Percentiles rank a stretch among this genome's conserved stretches.
Conservation (phyloP, 345 rosid genomes). For the Citrus mangshanensis region DNA sequence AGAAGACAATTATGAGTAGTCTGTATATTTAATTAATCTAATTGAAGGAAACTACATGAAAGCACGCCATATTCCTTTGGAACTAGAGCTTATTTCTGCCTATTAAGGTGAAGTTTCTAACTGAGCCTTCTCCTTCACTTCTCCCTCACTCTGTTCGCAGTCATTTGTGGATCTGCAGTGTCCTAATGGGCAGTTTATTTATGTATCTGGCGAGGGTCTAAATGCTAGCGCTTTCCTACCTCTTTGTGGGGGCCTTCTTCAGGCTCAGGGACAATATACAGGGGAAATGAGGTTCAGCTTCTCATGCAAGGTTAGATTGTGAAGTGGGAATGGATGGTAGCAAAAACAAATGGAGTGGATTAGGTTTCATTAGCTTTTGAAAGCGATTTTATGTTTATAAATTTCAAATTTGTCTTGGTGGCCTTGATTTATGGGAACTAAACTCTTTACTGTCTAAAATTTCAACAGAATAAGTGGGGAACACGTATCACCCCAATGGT, state of each 20-base stretch:
- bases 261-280: constrained; percentile 96
- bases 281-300: constrained; percentile 97
- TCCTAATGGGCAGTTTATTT: constrained; percentile 88
- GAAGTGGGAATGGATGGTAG: not conserved
- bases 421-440: constrained; percentile 1
- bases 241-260: constrained; percentile 84
- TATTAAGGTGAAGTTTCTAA: constrained; percentile 3
- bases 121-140: not conserved
- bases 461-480: constrained; percentile 80
- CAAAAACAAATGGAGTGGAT: not conserved
- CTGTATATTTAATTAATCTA: too few relatives aligned
- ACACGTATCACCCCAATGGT: constrained; percentile 81
- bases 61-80: not conserved
- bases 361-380: not conserved
- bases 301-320: constrained; percentile 64
- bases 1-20: too few relatives aligned
- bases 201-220: constrained; percentile 87
- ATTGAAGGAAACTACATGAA: too few relatives aligned
- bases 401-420: not conserved
- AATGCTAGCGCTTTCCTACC: constrained; percentile 90
- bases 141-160: constrained; percentile 32
- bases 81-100: not conserved
- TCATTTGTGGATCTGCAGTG: constrained; percentile 92
- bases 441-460: constrained; percentile 7
- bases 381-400: not conserved